These are phyloP conservation scores for Saturnispora gosingensis DNA, from an alignment of 805 yeast species.

Conservation along the genomic window DNA sequence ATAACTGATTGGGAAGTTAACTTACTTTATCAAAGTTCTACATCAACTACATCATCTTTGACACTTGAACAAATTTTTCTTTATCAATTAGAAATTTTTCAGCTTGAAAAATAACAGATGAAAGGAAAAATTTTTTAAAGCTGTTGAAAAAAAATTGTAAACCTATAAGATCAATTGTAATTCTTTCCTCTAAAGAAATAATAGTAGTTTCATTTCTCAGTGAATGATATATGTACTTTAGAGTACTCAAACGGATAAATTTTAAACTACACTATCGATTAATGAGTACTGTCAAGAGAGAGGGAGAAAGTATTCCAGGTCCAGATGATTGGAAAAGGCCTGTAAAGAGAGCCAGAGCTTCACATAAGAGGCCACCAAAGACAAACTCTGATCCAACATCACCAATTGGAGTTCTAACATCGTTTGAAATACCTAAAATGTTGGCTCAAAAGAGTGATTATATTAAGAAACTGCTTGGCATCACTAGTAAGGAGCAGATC, in stretches of 20 bases:
- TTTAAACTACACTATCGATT: background rate
- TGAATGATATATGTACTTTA: background rate
- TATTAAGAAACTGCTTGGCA: conserved; percentile 6
- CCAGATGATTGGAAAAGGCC: conserved; percentile 4
- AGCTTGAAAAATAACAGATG: background rate
- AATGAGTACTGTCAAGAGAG: conserved; percentile 1
- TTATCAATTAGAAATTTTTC: background rate
- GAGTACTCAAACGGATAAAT: background rate
- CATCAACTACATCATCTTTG: background rate
- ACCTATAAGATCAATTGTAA: background rate
- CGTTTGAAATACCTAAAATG: conserved; percentile 60
- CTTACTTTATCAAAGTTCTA: background rate
- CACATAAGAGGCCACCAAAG: conserved; percentile 41
- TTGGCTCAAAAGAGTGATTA: conserved; percentile 28
- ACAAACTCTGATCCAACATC: conserved; percentile 52
- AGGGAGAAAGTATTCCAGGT: background rate
- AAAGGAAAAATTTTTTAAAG: background rate
- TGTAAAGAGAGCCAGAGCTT: conserved; percentile 33
- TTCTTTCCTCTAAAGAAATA: background rate
- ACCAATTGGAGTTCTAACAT: conserved; percentile 64
- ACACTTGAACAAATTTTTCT: background rate
- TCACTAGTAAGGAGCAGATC: conserved; percentile 19
- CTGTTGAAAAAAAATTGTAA: background rate
- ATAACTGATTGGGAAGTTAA: background rate
- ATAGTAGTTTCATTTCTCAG: background rate